A percentile compares a stretch with the other conserved stretches of the same genome.
phyloP scores from a whole-genome alignment of 73 alveolate genomes.

The Paramecium pentaurelia region DNA sequence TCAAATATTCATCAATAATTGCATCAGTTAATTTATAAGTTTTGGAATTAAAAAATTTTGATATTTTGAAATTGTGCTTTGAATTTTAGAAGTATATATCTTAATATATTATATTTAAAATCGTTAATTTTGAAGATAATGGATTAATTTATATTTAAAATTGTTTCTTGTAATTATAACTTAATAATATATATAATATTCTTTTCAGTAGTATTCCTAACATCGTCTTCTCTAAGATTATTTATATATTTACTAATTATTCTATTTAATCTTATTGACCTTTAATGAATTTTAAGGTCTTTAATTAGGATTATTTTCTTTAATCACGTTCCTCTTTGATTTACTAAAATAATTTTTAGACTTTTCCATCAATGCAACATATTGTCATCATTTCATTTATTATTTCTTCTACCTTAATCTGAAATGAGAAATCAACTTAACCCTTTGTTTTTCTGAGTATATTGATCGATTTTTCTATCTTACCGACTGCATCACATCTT shows the following conservation, averaged over 20 bases:
- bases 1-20: not conserved
- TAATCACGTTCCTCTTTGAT: not conserved
- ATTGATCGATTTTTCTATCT: not conserved
- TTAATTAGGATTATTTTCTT: not conserved
- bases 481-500: not conserved
- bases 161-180: not conserved
- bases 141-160: not conserved
- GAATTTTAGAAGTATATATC: not conserved
- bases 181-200: not conserved
- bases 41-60: not conserved
- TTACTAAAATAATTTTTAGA: not conserved
- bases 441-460: not conserved
- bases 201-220: not conserved
- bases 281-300: not conserved
- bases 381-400: not conserved
- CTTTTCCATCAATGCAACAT: not conserved
- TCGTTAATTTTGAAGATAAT: not conserved
- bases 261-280: not conserved
- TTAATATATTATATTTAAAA: not conserved
- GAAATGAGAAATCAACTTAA: not conserved
- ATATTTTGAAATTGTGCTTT: not conserved
- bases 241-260: not conserved
- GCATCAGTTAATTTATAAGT: not conserved
- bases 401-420: not conserved
- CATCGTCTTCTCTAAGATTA: slow-evolving; percentile 5